phyloP scores from a whole-genome alignment of 257 asterid genomes.

The Nicotiana obtusifolia region DNA sequence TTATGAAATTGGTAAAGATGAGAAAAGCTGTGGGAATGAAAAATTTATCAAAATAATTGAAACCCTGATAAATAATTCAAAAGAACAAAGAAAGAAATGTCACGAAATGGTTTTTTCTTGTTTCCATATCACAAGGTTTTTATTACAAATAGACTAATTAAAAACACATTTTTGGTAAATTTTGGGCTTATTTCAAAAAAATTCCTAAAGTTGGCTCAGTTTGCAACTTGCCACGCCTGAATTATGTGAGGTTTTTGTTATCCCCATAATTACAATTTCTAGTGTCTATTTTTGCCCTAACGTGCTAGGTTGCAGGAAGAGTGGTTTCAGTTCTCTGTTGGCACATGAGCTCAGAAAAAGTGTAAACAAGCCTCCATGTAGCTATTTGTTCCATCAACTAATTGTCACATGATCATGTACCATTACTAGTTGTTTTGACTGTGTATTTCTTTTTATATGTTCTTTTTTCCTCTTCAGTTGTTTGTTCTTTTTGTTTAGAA shows the following conservation, averaged over 20 bases:
- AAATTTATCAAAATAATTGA: neutral
- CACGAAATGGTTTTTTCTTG: neutral
- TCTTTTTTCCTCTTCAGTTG: neutral
- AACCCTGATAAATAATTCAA: neutral
- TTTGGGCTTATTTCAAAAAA: neutral
- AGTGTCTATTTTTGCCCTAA: neutral
- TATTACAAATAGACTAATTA: neutral
- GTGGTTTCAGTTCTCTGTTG: neutral
- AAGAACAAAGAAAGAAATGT: neutral
- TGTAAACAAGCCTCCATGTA: neutral
- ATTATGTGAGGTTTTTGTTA: neutral
- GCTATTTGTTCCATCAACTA: neutral
- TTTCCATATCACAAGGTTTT: neutral
- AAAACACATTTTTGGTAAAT: neutral
- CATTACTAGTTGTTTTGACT: neutral
- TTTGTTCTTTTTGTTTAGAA: neutral
- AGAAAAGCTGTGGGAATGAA: neutral
- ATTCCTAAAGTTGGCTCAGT: neutral
- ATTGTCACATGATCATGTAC: neutral
- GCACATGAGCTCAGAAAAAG: neutral
- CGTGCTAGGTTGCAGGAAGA: neutral
- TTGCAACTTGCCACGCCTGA: neutral
- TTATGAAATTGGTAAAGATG: conserved; percentile 1
- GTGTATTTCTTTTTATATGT: neutral
- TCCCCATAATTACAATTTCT: neutral